Evolutionary conservation across 1,284 basidiomycete species (phyloP), one percentile per base, ranked within the genome.

Genomic region (Agaricales sp.): DNA sequence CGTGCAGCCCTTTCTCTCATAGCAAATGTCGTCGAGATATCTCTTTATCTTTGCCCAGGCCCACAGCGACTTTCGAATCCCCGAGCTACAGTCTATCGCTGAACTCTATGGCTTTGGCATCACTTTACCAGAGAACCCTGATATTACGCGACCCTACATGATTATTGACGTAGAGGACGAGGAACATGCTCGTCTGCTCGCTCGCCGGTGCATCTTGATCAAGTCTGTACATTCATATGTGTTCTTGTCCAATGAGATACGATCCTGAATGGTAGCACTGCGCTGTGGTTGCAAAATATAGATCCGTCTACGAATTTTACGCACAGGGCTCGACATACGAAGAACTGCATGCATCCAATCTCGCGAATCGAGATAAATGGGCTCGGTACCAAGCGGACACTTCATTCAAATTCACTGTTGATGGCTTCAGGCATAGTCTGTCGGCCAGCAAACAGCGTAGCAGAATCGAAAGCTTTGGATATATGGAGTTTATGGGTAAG

Each of bases 361-460:
- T 67, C 19, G 58, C 57, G 11, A 73, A 69, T 43, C 61, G 66
- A 16, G 58, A 65, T 2, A 68, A 77, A 50, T 91, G 90, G 80
- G 66, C 68, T 30, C 67, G 68, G 46, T 86, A 82, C 58, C 71
- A 77, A 38, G 65, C 70, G 8, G 65, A 86, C 51, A 81, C 81
- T 0, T 82, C 87, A 0, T 95, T 92, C 73, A 86, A 82, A 56
- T 88, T 95, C 62, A 64, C 75, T n/a, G 78, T 95, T 3, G 77
- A 80, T 3, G 82, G 80, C 1, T 83, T 84, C 59, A 88, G 90
- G 57, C 85, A 86, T 54, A 79, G 79, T 2, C 80, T 94, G 12
- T 75, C 82, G 1, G 77, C 82, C 52, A 60, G 64, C 21, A 70
- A 83, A 19, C 83, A 89, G 58, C 70, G 70, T 52, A 69, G 80